phyloP scores from a whole-genome alignment of 2,329 filamentous ascomycete species.

The Talaromyces atroroseus region DNA sequence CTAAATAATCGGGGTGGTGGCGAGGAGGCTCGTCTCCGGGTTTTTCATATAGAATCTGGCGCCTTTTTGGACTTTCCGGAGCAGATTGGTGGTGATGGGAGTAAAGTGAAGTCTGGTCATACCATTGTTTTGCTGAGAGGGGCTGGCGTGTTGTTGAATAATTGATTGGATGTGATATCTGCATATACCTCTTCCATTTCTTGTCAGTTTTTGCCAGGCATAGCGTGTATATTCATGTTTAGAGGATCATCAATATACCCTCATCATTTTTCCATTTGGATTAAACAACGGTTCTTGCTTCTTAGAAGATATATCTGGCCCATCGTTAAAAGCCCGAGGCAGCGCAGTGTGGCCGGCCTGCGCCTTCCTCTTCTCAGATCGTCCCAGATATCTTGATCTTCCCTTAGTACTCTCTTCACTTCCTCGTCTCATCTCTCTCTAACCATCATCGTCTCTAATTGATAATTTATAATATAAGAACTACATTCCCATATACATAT shows the following conservation, averaged over 20 bases:
- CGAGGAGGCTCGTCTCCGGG: constrained; percentile 67
- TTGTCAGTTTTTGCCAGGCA: neutral
- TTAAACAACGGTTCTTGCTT: neutral
- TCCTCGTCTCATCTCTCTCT: too few species aligned
- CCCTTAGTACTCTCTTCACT: too few species aligned
- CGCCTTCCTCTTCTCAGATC: too few species aligned
- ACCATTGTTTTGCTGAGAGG: constrained; percentile 84
- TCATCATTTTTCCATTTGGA: neutral
- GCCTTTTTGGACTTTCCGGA: constrained; percentile 81
- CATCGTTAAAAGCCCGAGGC: too few species aligned
- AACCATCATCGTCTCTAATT: too few species aligned
- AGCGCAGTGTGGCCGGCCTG: too few species aligned
- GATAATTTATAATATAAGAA: too few species aligned
- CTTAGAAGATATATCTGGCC: neutral
- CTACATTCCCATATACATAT: too few species aligned
- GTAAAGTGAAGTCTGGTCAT: constrained; percentile 67
- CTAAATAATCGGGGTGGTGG: constrained; percentile 40
- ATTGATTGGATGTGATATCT: neutral
- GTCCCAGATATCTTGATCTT: too few species aligned
- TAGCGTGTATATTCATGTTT: neutral
- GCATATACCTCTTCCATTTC: neutral
- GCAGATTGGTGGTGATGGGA: constrained; percentile 61
- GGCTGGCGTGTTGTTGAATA: constrained; percentile 60
- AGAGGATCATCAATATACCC: neutral
- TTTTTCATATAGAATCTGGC: constrained; percentile 92